These are phyloP conservation scores for Coemansia sp. DNA, from an alignment of 371 early-diverging fungal genomes.

Conservation along the genomic window DNA sequence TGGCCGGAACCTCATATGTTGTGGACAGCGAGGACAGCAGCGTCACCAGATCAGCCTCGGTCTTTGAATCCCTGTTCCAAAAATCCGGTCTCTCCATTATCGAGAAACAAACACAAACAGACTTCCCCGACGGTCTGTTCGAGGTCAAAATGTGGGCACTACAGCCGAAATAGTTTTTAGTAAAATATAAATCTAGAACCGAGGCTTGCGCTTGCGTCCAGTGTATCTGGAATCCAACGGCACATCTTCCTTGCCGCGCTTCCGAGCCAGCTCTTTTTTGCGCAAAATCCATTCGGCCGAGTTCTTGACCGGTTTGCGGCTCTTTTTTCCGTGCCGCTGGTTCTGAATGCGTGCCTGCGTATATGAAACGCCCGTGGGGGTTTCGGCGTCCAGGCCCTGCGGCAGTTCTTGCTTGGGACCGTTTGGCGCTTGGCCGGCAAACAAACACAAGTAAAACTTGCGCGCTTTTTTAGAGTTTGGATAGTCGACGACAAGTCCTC, in stretches of 20 bases:
- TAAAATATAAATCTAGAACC: slow-evolving; percentile 59
- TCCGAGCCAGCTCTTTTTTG: slow-evolving; percentile 86
- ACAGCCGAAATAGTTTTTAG: slow-evolving; percentile 6
- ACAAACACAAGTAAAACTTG: slow-evolving; percentile 94
- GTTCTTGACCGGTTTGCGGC: slow-evolving; percentile 68
- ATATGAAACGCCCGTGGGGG: slow-evolving; percentile 53
- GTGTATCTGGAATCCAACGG: slow-evolving; percentile 95
- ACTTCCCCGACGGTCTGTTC: slow-evolving; percentile 79
- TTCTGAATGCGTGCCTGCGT: slow-evolving; percentile 38
- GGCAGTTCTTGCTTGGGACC: slow-evolving; percentile 68
- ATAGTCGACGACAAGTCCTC: slow-evolving; percentile 96
- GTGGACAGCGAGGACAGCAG: slow-evolving; percentile 84
- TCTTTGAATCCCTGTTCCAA: slow-evolving; percentile 68
- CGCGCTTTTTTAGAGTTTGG: slow-evolving; percentile 96
- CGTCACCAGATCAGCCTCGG: slow-evolving; percentile 73
- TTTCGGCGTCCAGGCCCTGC: slow-evolving; percentile 73
- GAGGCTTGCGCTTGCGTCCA: slow-evolving; percentile 83
- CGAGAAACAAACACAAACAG: slow-evolving; percentile 71
- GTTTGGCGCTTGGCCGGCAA: slow-evolving; percentile 77
- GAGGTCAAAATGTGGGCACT: slow-evolving; percentile 81
- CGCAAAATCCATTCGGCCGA: slow-evolving; percentile 83
- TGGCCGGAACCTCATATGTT: slow-evolving; percentile 61
- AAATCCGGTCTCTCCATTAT: slow-evolving; percentile 69
- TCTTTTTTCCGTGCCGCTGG: slow-evolving; percentile 39
- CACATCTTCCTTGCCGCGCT: slow-evolving; percentile 78